A percentile compares a stretch with the other conserved stretches of the same genome.
Conservation (phyloP, 2,329 filamentous ascomycete species). For the Penicillium vulpinum region DNA sequence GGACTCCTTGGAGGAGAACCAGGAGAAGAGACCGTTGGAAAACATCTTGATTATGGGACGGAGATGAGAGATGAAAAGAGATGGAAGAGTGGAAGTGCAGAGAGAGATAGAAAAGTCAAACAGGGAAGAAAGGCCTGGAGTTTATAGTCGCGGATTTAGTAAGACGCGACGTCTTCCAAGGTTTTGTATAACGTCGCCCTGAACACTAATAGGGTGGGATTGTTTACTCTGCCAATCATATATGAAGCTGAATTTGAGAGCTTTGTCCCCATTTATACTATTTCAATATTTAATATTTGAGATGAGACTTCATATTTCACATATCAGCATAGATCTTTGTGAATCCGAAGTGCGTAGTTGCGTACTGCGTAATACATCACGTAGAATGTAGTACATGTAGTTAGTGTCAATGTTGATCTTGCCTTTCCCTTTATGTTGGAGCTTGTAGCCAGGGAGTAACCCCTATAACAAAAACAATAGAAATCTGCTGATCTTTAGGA, state of each 20-base stretch:
- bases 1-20: conserved; percentile 29
- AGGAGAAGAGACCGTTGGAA: conserved; percentile 22
- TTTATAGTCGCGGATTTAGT: neutral
- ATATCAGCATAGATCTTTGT: neutral
- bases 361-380: neutral
- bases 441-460: neutral
- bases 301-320: too few species aligned
- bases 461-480: neutral
- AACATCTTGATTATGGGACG: conserved; percentile 17
- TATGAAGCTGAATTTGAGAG: neutral
- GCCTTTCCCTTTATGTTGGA: too few species aligned
- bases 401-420: neutral
- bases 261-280: neutral
- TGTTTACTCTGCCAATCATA: neutral
- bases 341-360: neutral
- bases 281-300: neutral
- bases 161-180: too few species aligned
- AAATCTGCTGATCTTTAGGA: neutral
- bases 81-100: neutral
- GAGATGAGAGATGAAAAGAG: neutral
- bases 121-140: neutral
- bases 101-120: neutral
- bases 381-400: neutral
- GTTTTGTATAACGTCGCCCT: neutral
- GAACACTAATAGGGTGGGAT: neutral